Evolutionary conservation across 768 basidiomycete species (phyloP), one percentile per base, ranked within the genome.

Genomic region (Amanita fuliginea): DNA sequence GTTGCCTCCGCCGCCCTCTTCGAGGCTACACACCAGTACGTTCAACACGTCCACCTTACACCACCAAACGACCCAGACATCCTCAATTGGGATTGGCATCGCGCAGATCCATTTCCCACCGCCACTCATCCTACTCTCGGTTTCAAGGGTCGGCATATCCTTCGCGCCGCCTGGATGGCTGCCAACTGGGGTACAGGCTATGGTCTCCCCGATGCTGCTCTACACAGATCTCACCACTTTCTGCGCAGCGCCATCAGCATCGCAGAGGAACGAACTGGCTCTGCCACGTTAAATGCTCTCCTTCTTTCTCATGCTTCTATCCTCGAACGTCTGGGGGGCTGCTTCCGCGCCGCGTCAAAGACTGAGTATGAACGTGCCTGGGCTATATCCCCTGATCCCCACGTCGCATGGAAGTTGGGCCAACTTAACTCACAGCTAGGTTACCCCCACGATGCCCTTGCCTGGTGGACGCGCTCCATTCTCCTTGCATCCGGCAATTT

Each of bases 71-170:
- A 86, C 54, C 62, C 70, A 34, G 79, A 81, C 40, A 66, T 66
- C 13, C 66, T 65, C 42, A 69, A 66, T 51, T 88, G 80, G 79
- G 77, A 81, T 57, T 87, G 85, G 86, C 73, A 81, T 58, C 58
- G 70, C 3, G 69, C 78, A 6, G 79, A 77, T 42, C 46, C 60
- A 21, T 66, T 55, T 52, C 67, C 22, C 28, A 81, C 80, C 4
- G 86, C 86, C 42, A 88, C 86, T n/a, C 83, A 88, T 60, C 72
- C 81, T 3, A 75, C 66, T n/a, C 65, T 88, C 7, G 81, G 83
- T 2, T 71, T 76, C 58, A 68, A 66, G 56, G 83, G 72, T 18
- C 67, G 82, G 22, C 78, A 83, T 59, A 71, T 75, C 36, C 64
- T 83, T 0, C 78, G 86, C 30, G 73, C 75, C 26, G 83, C 86